These are phyloP conservation scores for Paraphaeosphaeria minitans DNA, from an alignment of 2,329 filamentous ascomycete species.

Conservation along the genomic window DNA sequence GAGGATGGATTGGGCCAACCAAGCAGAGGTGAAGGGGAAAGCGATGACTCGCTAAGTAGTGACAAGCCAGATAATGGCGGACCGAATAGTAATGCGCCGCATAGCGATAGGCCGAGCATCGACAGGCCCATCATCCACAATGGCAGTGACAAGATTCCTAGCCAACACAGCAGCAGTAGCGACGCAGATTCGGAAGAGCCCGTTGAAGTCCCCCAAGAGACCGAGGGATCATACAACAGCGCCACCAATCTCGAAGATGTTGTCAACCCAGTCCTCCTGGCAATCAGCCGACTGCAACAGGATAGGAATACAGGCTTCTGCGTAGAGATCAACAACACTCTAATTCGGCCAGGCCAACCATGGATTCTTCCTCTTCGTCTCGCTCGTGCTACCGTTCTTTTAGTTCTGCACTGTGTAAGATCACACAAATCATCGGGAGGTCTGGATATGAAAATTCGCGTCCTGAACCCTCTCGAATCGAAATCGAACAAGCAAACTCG, in stretches of 20 bases:
- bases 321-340: background rate
- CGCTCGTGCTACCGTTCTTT: background rate
- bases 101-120: too few relatives aligned
- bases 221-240: background rate
- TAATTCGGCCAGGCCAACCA: constrained; percentile 15
- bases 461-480: constrained; percentile 18
- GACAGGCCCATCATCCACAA: too few relatives aligned
- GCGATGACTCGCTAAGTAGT: too few relatives aligned
- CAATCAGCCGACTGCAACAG: constrained; percentile 15
- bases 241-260: background rate
- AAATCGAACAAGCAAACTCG: constrained; percentile 2
- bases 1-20: background rate
- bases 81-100: too few relatives aligned
- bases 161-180: too few relatives aligned
- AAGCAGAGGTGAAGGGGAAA: too few relatives aligned
- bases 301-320: constrained; percentile 11
- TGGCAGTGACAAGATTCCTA: too few relatives aligned
- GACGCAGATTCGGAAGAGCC: background rate
- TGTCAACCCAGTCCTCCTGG: constrained; percentile 14
- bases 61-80: too few relatives aligned
- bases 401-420: constrained; percentile 7
- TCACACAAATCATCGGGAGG: background rate
- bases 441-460: constrained; percentile 8
- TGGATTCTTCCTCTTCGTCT: constrained; percentile 6
- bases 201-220: background rate